Evolutionary conservation across 169 alveolate genomes (phyloP).

Genomic region (Plasmodium inui): DNA sequence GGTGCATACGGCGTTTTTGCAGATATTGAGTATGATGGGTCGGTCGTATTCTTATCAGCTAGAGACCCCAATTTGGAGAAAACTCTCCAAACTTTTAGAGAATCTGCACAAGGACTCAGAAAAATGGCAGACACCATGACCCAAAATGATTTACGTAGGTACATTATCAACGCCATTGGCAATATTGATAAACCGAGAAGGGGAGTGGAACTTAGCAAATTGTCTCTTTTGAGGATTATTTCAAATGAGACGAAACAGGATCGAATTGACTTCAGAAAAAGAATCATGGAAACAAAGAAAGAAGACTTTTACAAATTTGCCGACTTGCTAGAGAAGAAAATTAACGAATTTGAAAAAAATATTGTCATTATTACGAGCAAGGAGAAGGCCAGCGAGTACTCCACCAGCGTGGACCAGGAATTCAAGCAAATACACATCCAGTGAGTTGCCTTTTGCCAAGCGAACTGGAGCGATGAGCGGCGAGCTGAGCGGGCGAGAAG

Average conservation of each 20-base stretch:
- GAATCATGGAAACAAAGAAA: constrained; percentile 64
- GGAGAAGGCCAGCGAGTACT: constrained; percentile 58
- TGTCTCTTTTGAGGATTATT: constrained; percentile 38
- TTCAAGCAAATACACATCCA: constrained; percentile 43
- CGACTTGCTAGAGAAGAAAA: constrained; percentile 56
- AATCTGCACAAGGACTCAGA: constrained; percentile 67
- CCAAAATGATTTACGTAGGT: constrained; percentile 62
- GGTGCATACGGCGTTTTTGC: constrained; percentile 87
- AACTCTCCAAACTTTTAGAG: constrained; percentile 60
- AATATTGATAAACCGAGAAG: constrained; percentile 71
- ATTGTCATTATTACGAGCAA: constrained; percentile 54
- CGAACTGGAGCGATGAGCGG: too few relatives aligned
- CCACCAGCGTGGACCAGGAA: constrained; percentile 15
- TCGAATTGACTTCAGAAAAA: constrained; percentile 51
- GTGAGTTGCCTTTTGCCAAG: neutral
- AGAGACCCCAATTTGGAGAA: constrained; percentile 76
- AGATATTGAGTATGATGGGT: constrained; percentile 66
- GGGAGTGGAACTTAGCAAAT: constrained; percentile 59
- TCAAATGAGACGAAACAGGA: constrained; percentile 64
- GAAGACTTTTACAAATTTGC: constrained; percentile 77
- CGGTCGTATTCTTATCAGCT: constrained; percentile 43
- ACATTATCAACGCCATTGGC: constrained; percentile 63
- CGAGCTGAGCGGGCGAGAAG: neutral
- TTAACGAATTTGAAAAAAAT: constrained; percentile 62
- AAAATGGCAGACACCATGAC: constrained; percentile 76